Percentiles rank a stretch among this genome's conserved stretches.
phyloP scores from a whole-genome alignment of 495 filamentous ascomycete genomes.

The Hypoxylon fragiforme region DNA sequence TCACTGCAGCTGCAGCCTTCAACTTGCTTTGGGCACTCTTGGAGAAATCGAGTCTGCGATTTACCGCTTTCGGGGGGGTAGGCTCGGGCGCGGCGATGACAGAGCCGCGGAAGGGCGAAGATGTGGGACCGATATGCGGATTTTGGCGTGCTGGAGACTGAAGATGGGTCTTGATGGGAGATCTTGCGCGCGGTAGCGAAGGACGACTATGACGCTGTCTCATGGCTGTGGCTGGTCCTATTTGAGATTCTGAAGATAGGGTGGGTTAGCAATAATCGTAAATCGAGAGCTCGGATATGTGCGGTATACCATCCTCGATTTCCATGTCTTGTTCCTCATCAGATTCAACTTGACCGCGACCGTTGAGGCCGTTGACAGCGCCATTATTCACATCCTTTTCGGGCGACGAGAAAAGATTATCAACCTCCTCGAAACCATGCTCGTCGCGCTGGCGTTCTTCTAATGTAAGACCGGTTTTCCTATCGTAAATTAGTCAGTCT shows the following conservation, averaged over 20 bases:
- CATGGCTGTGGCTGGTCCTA: slow-evolving; percentile 36
- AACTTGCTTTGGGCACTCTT: slow-evolving; percentile 17
- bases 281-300: neutral
- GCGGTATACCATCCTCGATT: slow-evolving; percentile 37
- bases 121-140: slow-evolving; percentile 47
- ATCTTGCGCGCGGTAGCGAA: slow-evolving; percentile 51
- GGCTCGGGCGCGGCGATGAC: slow-evolving; percentile 31
- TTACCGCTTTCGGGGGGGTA: slow-evolving; percentile 32
- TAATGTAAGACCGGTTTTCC: slow-evolving; percentile 81
- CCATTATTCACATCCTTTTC: slow-evolving; percentile 55
- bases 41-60: slow-evolving; percentile 49
- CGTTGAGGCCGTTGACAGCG: slow-evolving; percentile 31
- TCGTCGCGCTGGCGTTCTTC: slow-evolving; percentile 86
- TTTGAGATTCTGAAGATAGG: slow-evolving; percentile 31
- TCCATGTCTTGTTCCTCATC: slow-evolving; percentile 43
- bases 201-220: slow-evolving; percentile 33
- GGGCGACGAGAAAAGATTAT: slow-evolving; percentile 87
- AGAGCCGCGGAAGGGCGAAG: slow-evolving; percentile 44
- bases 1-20: slow-evolving; percentile 18
- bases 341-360: slow-evolving; percentile 13
- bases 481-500: slow-evolving; percentile 27
- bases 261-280: slow-evolving; percentile 12
- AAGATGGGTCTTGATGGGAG: slow-evolving; percentile 59
- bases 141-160: slow-evolving; percentile 59
- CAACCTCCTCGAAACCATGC: slow-evolving; percentile 85